A percentile compares a stretch with the other conserved stretches of the same genome.
Evolutionary conservation across 352 stramenopile genomes (phyloP).

Genomic region (Thalassiosira pacifica): DNA sequence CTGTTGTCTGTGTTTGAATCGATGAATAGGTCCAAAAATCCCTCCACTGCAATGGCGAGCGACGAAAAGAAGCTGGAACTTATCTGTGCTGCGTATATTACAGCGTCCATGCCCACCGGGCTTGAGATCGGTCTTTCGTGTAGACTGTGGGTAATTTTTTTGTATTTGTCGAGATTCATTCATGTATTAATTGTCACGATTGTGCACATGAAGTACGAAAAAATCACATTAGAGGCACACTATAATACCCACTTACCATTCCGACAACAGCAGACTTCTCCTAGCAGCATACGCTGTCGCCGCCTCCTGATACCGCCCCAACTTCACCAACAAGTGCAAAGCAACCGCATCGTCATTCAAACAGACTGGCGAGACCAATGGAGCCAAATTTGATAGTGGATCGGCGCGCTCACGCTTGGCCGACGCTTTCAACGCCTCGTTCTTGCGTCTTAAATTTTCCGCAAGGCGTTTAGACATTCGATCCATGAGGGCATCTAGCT

Average conservation of each 20-base stretch:
- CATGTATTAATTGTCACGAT: no score
- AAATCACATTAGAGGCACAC: no score
- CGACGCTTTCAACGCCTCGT: constrained; percentile 83
- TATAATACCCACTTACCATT: constrained; percentile 76
- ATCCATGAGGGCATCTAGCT: constrained; percentile 69
- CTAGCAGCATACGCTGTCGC: constrained; percentile 78
- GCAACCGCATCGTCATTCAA: constrained; percentile 81
- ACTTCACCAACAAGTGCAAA: constrained; percentile 78
- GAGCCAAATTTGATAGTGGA: constrained; percentile 65
- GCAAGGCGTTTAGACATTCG: constrained; percentile 76
- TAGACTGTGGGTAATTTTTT: no score
- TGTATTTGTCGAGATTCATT: no score
- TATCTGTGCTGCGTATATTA: constrained; percentile 85
- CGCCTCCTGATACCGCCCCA: constrained; percentile 79
- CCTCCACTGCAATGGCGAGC: constrained; percentile 77
- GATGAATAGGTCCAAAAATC: constrained; percentile 84
- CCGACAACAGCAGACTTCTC: constrained; percentile 75
- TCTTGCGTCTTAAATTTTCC: constrained; percentile 81
- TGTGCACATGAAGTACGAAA: no score
- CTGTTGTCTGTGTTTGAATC: constrained; percentile 44
- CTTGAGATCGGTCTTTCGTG: constrained; percentile 82
- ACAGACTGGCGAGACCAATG: constrained; percentile 76
- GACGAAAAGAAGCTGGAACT: constrained; percentile 86
- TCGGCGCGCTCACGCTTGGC: constrained; percentile 79
- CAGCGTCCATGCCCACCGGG: constrained; percentile 76